Conservation (phyloP, 2,329 filamentous ascomycete genomes). For the Exophiala phaeomuriformis region DNA sequence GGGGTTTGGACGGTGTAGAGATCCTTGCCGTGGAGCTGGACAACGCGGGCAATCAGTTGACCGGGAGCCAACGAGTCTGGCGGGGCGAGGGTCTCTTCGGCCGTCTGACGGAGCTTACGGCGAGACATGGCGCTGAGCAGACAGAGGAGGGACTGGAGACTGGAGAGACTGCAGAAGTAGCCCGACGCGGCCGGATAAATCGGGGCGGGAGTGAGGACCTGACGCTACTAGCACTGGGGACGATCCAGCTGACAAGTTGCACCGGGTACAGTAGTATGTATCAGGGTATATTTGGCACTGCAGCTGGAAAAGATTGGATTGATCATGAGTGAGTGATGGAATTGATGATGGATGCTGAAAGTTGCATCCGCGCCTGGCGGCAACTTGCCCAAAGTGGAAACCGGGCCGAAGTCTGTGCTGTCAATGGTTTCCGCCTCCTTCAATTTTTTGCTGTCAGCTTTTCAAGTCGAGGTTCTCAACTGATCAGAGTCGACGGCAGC, state of each 20-base stretch:
- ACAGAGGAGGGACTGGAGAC: not conserved
- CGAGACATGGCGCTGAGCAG: constrained; percentile 46
- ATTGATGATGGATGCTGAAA: not conserved
- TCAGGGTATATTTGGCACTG: no score
- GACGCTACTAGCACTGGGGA: not conserved
- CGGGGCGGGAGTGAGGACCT: not conserved
- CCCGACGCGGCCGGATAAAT: not conserved
- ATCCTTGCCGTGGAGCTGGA: constrained; percentile 81
- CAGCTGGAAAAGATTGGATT: not conserved
- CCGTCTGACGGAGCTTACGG: constrained; percentile 68
- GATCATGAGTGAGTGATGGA: not conserved
- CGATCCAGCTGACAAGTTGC: no score
- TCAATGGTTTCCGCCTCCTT: not conserved
- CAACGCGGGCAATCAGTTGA: constrained; percentile 65
- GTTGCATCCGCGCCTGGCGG: not conserved
- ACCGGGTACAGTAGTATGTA: no score
- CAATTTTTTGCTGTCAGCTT: not conserved
- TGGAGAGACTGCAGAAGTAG: not conserved
- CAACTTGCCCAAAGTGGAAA: not conserved
- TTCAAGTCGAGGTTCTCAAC: not conserved
- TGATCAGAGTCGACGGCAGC: not conserved
- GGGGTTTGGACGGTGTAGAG: constrained; percentile 74
- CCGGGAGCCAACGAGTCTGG: constrained; percentile 47
- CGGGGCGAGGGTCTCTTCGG: constrained; percentile 60
- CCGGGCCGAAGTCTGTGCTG: not conserved